Conservation (phyloP, 1,139 yeast species). For the Sugiyamaella japonica region DNA sequence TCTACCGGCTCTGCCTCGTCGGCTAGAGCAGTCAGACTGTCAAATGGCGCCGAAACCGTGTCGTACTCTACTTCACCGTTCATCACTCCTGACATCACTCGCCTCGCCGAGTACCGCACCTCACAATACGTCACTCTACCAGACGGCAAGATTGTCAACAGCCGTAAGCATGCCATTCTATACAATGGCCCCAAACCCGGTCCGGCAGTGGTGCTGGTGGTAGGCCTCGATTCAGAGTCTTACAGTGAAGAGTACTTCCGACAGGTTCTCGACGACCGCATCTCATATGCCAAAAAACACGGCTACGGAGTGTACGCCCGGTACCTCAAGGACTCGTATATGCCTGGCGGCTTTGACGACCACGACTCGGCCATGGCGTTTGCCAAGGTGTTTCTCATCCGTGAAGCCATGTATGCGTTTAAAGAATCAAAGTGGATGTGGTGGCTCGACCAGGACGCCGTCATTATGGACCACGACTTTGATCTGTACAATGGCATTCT, state of each 20-base stretch:
- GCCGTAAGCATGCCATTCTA: conserved; percentile 30
- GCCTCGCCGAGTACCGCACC: conserved; percentile 35
- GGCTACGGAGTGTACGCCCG: conserved; percentile 77
- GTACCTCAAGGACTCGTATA: conserved; percentile 65
- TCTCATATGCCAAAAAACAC: conserved; percentile 74
- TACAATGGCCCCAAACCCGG: conserved; percentile 25
- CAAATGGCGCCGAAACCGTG: conserved; percentile 31
- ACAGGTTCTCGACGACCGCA: conserved; percentile 73
- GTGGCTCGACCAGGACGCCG: conserved; percentile 78
- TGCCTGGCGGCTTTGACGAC: conserved; percentile 28
- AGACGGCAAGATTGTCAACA: conserved; percentile 32
- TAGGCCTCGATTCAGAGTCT: conserved; percentile 34
- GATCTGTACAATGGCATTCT: conserved; percentile 49
- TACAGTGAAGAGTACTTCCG: conserved; percentile 40
- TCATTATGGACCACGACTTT: conserved; percentile 65
- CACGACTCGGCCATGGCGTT: conserved; percentile 43
- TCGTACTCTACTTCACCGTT: conserved; percentile 28
- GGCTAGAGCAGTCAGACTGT: conserved; percentile 19
- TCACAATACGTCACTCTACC: conserved; percentile 32
- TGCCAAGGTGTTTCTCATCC: conserved; percentile 59
- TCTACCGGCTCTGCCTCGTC: neutral
- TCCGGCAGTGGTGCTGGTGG: conserved; percentile 33
- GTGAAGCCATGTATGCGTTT: conserved; percentile 89
- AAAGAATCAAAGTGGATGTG: conserved; percentile 85
- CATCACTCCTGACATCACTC: conserved; percentile 33